These are phyloP conservation scores for Fusarium sp. DNA, from an alignment of 2,329 filamentous ascomycete genomes.

Conservation along the genomic window DNA sequence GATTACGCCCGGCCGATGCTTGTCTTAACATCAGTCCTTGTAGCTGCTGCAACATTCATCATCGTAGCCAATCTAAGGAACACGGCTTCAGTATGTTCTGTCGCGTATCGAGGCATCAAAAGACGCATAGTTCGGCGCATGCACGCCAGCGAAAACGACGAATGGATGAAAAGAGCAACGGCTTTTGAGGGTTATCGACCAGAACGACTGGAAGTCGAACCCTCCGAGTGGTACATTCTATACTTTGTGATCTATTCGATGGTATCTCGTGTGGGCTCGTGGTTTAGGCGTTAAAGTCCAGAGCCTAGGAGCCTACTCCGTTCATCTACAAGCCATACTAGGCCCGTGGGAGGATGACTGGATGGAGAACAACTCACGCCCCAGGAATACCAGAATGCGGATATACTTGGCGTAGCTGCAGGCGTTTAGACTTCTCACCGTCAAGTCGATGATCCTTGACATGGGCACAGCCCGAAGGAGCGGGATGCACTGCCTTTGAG, in stretches of 20 bases:
- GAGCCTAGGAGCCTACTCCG: background rate
- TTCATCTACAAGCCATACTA: background rate
- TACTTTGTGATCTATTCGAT: background rate
- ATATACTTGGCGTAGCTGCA: too few relatives aligned
- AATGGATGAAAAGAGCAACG: background rate
- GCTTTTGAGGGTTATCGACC: conserved; percentile 10
- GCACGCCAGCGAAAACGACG: background rate
- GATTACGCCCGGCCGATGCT: background rate
- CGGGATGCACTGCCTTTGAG: background rate
- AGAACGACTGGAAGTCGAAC: conserved; percentile 5
- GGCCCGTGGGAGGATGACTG: too few relatives aligned
- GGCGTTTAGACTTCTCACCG: too few relatives aligned
- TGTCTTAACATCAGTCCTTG: background rate
- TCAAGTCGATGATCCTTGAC: background rate
- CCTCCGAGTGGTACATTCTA: conserved; percentile 11
- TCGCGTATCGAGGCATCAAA: background rate
- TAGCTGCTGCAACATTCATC: conserved; percentile 4
- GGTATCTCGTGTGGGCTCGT: background rate
- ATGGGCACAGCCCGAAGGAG: conserved; percentile 5
- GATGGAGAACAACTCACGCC: too few relatives aligned
- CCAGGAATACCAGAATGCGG: too few relatives aligned
- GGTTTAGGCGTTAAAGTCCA: background rate
- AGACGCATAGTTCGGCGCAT: background rate
- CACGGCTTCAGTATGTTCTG: background rate
- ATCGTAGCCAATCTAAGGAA: conserved; percentile 5